Evolutionary conservation across 2,329 filamentous ascomycete species (phyloP), one percentile per base, ranked within the genome.

Genomic region (Emergomyces pasteurianus): DNA sequence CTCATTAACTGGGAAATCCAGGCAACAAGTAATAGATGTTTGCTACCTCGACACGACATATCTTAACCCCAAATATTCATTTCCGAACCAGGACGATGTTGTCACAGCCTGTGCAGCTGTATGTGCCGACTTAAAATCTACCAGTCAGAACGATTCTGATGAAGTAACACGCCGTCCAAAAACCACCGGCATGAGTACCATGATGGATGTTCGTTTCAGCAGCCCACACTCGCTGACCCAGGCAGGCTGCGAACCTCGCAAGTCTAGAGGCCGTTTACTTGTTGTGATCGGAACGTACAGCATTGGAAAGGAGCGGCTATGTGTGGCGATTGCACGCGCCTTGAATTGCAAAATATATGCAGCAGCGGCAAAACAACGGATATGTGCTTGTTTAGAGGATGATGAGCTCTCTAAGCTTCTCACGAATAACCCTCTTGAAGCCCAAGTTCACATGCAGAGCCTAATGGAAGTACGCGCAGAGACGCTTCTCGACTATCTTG

Each of bases 11-110:
- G 89, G 90, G 1, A 88, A 88, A 71, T 78, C 77, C 1, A 85
- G 80, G 62, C 88, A 94, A 69, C 94, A 97, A 70, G 90, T 87
- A 68, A 91, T 99, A 60, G 92, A 99, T 69, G 85, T 92, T 34
- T 97, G 94, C 76, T 99, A 99, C 71, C 84, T 99, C 9, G 94
- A 99, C 71, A 99, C 94, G 0, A 99, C 94, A 0, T 99, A 99
- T 71, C 81, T 99, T 12, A 96, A 94, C 65, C 94, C 94, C 0
- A 91, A 92, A 65, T 99, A 97, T 73, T 87, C 92, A 0, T 99
- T 99, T 67, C 94, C 94, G 0, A 86, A 84, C 3, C 94, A 99
- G 71, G 81, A 87, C 61, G 86, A 94, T 66, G 94, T 99, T 60
- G 90, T 97, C 63, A 80, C 83, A 64, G 88, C 92, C 9, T 96